Evolutionary conservation across 2,329 filamentous ascomycete genomes (phyloP), one percentile per base, ranked within the genome.

Genomic region (Phaeosphaeriaceae sp.): DNA sequence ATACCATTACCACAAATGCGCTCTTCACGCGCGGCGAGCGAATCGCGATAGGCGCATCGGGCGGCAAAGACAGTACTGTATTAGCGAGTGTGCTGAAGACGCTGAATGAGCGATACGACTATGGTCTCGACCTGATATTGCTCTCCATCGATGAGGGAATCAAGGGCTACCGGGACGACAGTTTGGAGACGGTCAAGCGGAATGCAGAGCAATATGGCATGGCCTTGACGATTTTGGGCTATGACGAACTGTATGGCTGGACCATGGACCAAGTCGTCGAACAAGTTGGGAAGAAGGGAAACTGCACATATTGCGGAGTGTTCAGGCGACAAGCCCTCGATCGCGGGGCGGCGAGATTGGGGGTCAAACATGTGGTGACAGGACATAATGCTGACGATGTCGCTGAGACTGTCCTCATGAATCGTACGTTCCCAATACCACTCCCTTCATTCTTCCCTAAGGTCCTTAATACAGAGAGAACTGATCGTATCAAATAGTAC

Each of bases 211-310:
- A 98, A 77, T 97, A 98, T 79, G 88, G 90, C 1, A 96, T 99
- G 90, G 88, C 91, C 0, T 81, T 99, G 49, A 91, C 92, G 68
- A 96, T 99, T 55, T 88, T 99, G 50, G 93, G 94, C 50, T 99
- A 99, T 71, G 90, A 89, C 53, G 91, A 97, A 71, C 83, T 99
- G 10, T 99, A 99, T 76, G 95, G 94, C 9, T 99, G 95, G 95
- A 97, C 93, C 1, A 99, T 99, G 95, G 95, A 99, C 73, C 92
- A 98, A 73, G 95, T 99, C 10, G 96, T 99, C 3, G 91, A 93
- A 70, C 92, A 94, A 48, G 91, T 99, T 51, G 95, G 95, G 15
- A 98, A 97, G 81, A 98, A 97, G 78, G 93, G 94, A 27, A 99
- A 99, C 78, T 99, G 95, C 84, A 99, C 96, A 27, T 99, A 99